phyloP scores from a whole-genome alignment of 2,329 filamentous ascomycete genomes.

The Paecilomyces fulvus region DNA sequence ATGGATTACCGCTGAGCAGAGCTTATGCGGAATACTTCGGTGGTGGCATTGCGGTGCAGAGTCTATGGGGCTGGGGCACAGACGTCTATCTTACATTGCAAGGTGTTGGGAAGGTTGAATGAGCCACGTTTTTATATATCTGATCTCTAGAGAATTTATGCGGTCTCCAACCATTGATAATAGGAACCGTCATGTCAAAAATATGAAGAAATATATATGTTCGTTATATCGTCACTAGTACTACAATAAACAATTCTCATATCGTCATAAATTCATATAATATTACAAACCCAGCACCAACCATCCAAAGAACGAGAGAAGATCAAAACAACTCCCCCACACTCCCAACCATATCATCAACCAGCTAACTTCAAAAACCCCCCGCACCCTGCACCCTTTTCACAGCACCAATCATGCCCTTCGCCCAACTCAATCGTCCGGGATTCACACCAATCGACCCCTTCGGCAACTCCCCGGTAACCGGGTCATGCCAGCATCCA shows the following conservation, averaged over 20 bases:
- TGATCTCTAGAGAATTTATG: background rate
- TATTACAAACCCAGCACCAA: background rate
- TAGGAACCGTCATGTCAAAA: background rate
- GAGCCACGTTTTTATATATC: slow-evolving; percentile 3
- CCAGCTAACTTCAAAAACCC: slow-evolving; percentile 37
- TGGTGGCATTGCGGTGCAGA: slow-evolving; percentile 90
- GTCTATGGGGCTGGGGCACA: slow-evolving; percentile 83
- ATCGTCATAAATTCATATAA: no score
- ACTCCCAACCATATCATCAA: background rate
- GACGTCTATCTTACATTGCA: slow-evolving; percentile 57
- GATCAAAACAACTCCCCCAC: background rate
- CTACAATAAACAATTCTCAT: background rate
- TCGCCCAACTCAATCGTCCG: slow-evolving; percentile 51
- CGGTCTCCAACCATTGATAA: no score
- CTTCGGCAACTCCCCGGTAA: slow-evolving; percentile 38
- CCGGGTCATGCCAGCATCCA: slow-evolving; percentile 54
- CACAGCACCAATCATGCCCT: slow-evolving; percentile 49
- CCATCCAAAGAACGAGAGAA: background rate
- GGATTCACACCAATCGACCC: slow-evolving; percentile 47
- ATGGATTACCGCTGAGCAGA: slow-evolving; percentile 79
- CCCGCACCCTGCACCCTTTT: slow-evolving; percentile 50
- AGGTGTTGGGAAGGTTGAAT: slow-evolving; percentile 47
- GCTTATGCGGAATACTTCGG: slow-evolving; percentile 99
- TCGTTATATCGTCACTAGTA: background rate
- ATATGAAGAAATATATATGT: background rate